phyloP scores from a whole-genome alignment of 2,329 filamentous ascomycete species.

The Sporothrix variecibatus region DNA sequence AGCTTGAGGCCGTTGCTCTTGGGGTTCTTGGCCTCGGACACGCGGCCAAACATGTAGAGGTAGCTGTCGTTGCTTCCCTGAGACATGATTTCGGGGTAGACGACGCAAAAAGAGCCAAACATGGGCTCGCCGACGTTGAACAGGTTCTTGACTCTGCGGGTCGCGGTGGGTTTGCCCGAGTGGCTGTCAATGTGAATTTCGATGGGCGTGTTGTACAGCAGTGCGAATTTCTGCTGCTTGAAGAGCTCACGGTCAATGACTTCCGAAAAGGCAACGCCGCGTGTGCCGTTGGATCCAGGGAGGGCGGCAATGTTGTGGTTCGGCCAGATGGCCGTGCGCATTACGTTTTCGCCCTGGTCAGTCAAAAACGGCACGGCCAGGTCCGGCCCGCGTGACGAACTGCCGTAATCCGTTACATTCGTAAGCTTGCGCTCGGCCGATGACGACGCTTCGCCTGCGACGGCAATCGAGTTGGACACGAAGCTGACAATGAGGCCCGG shows the following conservation, averaged over 20 bases:
- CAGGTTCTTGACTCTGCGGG: constrained; percentile 23
- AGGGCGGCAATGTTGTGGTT: constrained; percentile 30
- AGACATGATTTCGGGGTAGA: constrained; percentile 11
- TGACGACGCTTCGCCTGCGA: neutral
- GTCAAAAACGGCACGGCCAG: constrained; percentile 25
- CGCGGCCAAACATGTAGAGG: constrained; percentile 31
- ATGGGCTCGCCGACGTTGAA: constrained; percentile 27
- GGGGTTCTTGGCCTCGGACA: constrained; percentile 25
- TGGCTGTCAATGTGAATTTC: constrained; percentile 24
- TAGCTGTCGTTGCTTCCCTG: constrained; percentile 17
- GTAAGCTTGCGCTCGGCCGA: constrained; percentile 6
- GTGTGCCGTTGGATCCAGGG: neutral
- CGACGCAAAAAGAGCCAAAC: constrained; percentile 29
- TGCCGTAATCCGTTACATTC: constrained; percentile 24
- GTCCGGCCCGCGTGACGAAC: constrained; percentile 1
- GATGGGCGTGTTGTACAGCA: constrained; percentile 30
- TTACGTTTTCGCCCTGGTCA: constrained; percentile 22
- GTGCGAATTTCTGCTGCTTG: constrained; percentile 19
- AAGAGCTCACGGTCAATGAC: constrained; percentile 30
- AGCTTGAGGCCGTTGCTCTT: constrained; percentile 32
- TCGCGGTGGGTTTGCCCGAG: constrained; percentile 12
- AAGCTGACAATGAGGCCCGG: constrained; percentile 27
- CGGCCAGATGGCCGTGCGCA: constrained; percentile 27
- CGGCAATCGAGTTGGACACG: constrained; percentile 30
- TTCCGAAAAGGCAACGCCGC: constrained; percentile 28